These are phyloP conservation scores for Rhodotorula sp. DNA, from an alignment of 1,284 basidiomycete genomes.

Conservation along the genomic window DNA sequence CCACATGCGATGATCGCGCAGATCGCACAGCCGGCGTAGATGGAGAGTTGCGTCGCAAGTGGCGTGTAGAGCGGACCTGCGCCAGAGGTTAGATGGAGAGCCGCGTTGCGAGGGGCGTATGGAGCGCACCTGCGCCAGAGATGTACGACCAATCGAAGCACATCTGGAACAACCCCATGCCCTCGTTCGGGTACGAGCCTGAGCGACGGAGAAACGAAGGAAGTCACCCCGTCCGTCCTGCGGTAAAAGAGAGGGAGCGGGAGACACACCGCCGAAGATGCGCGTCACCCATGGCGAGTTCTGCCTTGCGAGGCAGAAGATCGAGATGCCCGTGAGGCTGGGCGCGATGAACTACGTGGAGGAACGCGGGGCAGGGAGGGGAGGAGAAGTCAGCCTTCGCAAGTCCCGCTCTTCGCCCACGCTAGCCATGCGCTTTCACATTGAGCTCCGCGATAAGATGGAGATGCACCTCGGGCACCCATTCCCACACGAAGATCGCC, in stretches of 20 bases:
- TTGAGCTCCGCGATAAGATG: too few species aligned
- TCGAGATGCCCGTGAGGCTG: conserved; percentile 51
- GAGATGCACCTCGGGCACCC: conserved; percentile 20
- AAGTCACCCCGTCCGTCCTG: background rate
- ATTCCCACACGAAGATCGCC: conserved; percentile 49
- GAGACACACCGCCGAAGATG: conserved; percentile 53
- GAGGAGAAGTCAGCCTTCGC: background rate
- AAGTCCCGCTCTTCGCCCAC: too few species aligned
- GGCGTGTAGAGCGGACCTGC: conserved; percentile 41
- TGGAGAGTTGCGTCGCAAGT: background rate
- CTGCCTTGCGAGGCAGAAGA: conserved; percentile 63
- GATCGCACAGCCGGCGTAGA: conserved; percentile 22
- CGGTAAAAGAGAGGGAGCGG: too few species aligned
- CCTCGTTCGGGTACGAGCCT: conserved; percentile 62
- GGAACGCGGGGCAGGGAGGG: background rate
- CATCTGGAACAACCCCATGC: conserved; percentile 60
- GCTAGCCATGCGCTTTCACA: too few species aligned
- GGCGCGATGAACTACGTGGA: conserved; percentile 55
- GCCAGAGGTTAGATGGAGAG: conserved; percentile 52
- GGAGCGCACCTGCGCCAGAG: background rate
- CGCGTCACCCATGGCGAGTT: conserved; percentile 62
- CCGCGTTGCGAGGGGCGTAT: background rate
- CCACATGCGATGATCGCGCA: conserved; percentile 60
- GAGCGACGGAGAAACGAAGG: background rate
- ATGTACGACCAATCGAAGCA: conserved; percentile 5